phyloP scores from a whole-genome alignment of 352 stramenopile species.

The Phytophthora sp. region DNA sequence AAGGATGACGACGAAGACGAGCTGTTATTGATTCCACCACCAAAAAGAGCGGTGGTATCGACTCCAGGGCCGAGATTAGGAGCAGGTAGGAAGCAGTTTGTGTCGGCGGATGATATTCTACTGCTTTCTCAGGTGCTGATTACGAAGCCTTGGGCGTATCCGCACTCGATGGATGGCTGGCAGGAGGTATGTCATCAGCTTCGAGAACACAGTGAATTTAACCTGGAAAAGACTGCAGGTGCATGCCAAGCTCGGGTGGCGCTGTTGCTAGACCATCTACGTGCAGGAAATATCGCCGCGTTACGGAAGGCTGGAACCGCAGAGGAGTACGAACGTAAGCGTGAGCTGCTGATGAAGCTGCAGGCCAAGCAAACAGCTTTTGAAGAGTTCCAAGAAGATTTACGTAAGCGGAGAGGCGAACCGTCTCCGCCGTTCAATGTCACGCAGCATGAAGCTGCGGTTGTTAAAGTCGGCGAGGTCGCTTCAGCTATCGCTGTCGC shows the following conservation, averaged over 20 bases:
- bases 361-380: conserved; percentile 26
- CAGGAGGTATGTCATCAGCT: conserved; percentile 35
- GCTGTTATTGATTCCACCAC: conserved; percentile 11
- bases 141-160: conserved; percentile 39
- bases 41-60: background rate
- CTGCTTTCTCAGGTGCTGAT: conserved; percentile 39
- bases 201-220: conserved; percentile 19
- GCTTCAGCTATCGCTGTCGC: conserved; percentile 30
- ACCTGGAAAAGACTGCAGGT: conserved; percentile 43
- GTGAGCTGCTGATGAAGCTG: conserved; percentile 31
- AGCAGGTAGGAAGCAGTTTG: conserved; percentile 40
- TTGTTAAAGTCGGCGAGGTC: conserved; percentile 32
- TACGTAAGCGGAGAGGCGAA: conserved; percentile 21
- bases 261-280: conserved; percentile 41
- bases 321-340: conserved; percentile 40
- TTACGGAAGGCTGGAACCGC: conserved; percentile 37
- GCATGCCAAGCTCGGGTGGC: conserved; percentile 39
- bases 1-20: conserved; percentile 1
- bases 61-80: background rate
- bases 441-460: conserved; percentile 36
- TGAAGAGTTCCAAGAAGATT: conserved; percentile 23
- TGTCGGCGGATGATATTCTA: conserved; percentile 43
- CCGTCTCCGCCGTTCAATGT: background rate
- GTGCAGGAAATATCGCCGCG: conserved; percentile 35
- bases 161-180: conserved; percentile 44